A percentile compares a stretch with the other conserved stretches of the same genome.
Evolutionary conservation across 2,329 filamentous ascomycete genomes (phyloP).

Genomic region (Plectosphaerella cucumerina): DNA sequence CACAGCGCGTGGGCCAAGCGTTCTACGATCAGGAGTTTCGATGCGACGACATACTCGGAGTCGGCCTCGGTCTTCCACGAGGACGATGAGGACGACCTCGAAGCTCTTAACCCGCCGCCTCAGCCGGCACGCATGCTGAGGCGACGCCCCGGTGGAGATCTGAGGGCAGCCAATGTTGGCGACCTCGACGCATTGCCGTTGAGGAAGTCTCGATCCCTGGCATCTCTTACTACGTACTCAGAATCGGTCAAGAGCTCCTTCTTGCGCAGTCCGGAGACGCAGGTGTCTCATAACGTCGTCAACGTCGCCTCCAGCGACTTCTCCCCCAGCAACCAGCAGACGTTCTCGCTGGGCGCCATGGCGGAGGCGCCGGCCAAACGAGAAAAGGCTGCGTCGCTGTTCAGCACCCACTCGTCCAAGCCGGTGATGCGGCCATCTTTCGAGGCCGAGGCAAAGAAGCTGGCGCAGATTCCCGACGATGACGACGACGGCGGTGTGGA

Average conservation of each 20-base stretch:
- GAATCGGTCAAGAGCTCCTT: slow-evolving; percentile 58
- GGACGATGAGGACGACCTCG: slow-evolving; percentile 36
- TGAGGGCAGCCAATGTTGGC: slow-evolving; percentile 64
- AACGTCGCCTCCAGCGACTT: slow-evolving; percentile 39
- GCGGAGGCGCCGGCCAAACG: slow-evolving; percentile 43
- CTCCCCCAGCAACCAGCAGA: slow-evolving; percentile 27
- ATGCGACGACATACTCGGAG: slow-evolving; percentile 53
- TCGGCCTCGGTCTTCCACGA: background rate
- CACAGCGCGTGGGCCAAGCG: slow-evolving; percentile 49
- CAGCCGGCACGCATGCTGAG: slow-evolving; percentile 61
- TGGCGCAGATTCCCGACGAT: slow-evolving; percentile 86
- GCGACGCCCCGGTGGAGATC: slow-evolving; percentile 69
- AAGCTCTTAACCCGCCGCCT: slow-evolving; percentile 33
- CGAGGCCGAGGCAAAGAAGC: slow-evolving; percentile 79
- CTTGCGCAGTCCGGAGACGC: slow-evolving; percentile 33
- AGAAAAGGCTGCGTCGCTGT: slow-evolving; percentile 42
- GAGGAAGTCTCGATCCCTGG: slow-evolving; percentile 52
- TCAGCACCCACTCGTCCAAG: slow-evolving; percentile 59
- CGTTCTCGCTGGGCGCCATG: slow-evolving; percentile 56
- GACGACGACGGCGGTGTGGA: slow-evolving; percentile 81
- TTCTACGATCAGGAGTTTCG: slow-evolving; percentile 55
- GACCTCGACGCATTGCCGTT: slow-evolving; percentile 50
- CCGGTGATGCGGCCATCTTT: slow-evolving; percentile 71
- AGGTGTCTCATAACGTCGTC: slow-evolving; percentile 36
- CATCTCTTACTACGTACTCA: slow-evolving; percentile 55